A percentile compares a stretch with the other conserved stretches of the same genome.
Evolutionary conservation across 305 asterid genomes (phyloP).

Genomic region (Ajuga reptans): DNA sequence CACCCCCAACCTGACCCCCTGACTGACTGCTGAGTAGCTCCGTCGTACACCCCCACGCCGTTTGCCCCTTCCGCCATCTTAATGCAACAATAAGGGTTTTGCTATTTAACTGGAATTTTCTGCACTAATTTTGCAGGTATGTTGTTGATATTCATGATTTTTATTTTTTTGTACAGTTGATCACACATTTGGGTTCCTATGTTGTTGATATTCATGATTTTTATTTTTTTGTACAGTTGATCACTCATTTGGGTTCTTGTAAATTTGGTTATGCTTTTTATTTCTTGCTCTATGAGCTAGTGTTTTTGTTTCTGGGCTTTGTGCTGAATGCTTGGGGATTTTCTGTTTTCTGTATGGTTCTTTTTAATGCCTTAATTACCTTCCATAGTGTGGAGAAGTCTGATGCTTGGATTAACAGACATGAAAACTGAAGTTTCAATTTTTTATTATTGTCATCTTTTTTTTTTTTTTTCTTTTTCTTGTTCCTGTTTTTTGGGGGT

Average conservation of each 20-base stretch:
- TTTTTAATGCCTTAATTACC: conserved; percentile 10
- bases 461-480: neutral
- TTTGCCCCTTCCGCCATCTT: neutral
- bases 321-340: conserved; percentile 8
- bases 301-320: conserved; percentile 1
- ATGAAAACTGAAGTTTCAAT: neutral
- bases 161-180: conserved; percentile 9
- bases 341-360: conserved; percentile 7
- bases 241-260: conserved; percentile 16
- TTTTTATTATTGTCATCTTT: neutral
- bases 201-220: conserved; percentile 12
- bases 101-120: conserved; percentile 18
- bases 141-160: conserved; percentile 11
- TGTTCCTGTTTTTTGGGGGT: neutral
- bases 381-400: neutral
- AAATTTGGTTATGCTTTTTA: neutral
- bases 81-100: conserved; percentile 18
- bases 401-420: neutral
- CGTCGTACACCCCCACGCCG: neutral
- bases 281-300: neutral
- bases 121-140: conserved; percentile 23
- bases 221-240: too few species aligned
- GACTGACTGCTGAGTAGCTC: conserved; percentile 3
- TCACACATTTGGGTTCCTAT: conserved; percentile 17
- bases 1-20: conserved; percentile 7